These are phyloP conservation scores for Phialophora chinensis DNA, from an alignment of 2,329 filamentous ascomycete species.

Conservation along the genomic window DNA sequence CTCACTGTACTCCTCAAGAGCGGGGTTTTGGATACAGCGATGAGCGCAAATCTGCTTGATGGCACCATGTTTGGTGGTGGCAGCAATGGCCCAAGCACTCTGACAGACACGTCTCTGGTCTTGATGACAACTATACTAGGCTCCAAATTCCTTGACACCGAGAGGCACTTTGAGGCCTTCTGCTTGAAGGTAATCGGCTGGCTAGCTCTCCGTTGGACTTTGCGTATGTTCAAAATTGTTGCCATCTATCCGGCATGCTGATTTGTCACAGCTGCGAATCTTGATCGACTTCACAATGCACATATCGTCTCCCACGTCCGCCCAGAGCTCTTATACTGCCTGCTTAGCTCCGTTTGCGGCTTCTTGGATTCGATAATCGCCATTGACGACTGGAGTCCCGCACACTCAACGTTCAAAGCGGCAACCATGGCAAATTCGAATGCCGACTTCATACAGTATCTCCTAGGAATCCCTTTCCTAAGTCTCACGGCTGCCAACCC, in stretches of 20 bases:
- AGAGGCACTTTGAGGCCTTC: constrained; percentile 71
- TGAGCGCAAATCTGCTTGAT: constrained; percentile 24
- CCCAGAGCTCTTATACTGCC: constrained; percentile 71
- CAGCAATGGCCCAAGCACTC: constrained; percentile 75
- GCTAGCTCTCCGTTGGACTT: constrained; percentile 81
- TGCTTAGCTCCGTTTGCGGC: constrained; percentile 72
- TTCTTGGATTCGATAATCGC: constrained; percentile 37
- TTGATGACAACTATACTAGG: constrained; percentile 75
- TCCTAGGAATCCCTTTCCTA: constrained; percentile 13
- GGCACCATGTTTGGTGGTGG: constrained; percentile 59
- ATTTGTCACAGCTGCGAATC: constrained; percentile 53
- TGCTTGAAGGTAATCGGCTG: constrained; percentile 78
- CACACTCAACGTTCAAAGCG: constrained; percentile 23
- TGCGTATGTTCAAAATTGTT: constrained; percentile 61
- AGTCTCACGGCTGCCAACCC: background rate
- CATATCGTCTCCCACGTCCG: constrained; percentile 68
- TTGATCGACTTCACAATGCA: constrained; percentile 70
- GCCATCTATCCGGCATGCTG: constrained; percentile 5
- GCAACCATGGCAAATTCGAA: constrained; percentile 19
- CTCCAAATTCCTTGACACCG: constrained; percentile 64
- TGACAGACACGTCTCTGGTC: constrained; percentile 79
- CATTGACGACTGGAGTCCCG: constrained; percentile 28
- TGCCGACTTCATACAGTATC: constrained; percentile 24
- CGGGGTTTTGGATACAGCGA: constrained; percentile 16
- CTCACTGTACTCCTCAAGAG: constrained; percentile 28